phyloP scores from a whole-genome alignment of 2,329 filamentous ascomycete genomes.

The Apiospora malaysiana region DNA sequence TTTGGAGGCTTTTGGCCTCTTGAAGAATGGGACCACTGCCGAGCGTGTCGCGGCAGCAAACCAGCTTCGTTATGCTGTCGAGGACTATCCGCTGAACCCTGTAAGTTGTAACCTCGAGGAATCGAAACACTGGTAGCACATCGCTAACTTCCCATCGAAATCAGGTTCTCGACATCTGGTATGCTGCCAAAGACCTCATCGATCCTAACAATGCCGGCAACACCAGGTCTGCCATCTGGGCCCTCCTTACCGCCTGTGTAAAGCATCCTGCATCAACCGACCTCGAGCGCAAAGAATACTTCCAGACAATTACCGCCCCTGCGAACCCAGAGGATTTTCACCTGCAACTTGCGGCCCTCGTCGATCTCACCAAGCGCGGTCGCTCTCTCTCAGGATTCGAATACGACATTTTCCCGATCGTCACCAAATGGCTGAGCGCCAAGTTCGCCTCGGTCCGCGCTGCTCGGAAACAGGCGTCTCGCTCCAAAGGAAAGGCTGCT shows the following conservation, averaged over 20 bases:
- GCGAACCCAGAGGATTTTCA: constrained; percentile 68
- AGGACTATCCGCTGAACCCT: constrained; percentile 64
- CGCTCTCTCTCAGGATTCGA: constrained; percentile 70
- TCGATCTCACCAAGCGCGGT: constrained; percentile 65
- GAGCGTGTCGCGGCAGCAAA: constrained; percentile 64
- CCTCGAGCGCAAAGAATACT: constrained; percentile 70
- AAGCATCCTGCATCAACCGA: constrained; percentile 68
- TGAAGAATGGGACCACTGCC: constrained; percentile 57
- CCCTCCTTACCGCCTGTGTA: constrained; percentile 69
- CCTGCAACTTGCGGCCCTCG: constrained; percentile 67
- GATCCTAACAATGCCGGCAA: constrained; percentile 58
- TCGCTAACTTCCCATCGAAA: not conserved
- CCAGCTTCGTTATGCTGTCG: constrained; percentile 60
- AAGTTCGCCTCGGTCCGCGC: constrained; percentile 59
- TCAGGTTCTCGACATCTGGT: constrained; percentile 65
- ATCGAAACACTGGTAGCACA: too few species aligned
- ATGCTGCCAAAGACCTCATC: constrained; percentile 69
- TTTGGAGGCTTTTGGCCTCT: constrained; percentile 58
- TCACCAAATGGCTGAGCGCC: constrained; percentile 65
- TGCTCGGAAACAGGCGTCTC: constrained; percentile 56
- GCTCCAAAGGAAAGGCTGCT: constrained; percentile 48
- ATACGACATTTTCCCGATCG: constrained; percentile 67
- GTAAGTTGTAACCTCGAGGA: constrained; percentile 30
- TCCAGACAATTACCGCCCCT: constrained; percentile 63
- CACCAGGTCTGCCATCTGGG: constrained; percentile 67